These are phyloP conservation scores for Conticribra weissflogii DNA, from an alignment of 108 stramenopile genomes.

Conservation along the genomic window DNA sequence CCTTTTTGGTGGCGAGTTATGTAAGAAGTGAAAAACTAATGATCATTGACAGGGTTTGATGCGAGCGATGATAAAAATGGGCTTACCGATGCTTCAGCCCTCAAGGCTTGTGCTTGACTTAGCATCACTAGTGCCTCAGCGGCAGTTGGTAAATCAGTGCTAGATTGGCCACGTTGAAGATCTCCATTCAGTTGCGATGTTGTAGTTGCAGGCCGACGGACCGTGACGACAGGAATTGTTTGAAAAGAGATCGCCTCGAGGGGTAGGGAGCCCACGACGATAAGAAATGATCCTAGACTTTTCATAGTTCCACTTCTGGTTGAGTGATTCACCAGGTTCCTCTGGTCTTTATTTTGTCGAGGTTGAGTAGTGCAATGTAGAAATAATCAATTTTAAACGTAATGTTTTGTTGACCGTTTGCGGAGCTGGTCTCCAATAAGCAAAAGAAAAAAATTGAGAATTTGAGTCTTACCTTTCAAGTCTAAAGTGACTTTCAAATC, in stretches of 20 bases:
- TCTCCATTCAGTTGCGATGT: neutral
- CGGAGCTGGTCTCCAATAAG: too few relatives aligned
- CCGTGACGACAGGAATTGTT: neutral
- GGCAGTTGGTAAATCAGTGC: neutral
- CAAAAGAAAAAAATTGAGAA: too few relatives aligned
- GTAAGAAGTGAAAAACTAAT: neutral
- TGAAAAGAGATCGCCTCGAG: neutral
- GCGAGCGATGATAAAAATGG: conserved; percentile 14
- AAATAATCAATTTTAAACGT: too few relatives aligned
- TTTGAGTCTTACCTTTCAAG: too few relatives aligned
- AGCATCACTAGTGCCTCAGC: neutral
- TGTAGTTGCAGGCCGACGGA: neutral
- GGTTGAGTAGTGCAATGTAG: too few relatives aligned
- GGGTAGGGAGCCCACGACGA: too few relatives aligned
- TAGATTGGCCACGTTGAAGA: neutral
- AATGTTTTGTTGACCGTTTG: too few relatives aligned
- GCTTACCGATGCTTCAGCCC: neutral
- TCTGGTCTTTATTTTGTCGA: too few relatives aligned
- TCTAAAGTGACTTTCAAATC: too few relatives aligned
- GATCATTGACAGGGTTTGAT: neutral
- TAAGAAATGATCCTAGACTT: too few relatives aligned
- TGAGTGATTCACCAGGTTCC: too few relatives aligned
- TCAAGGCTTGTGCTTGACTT: neutral
- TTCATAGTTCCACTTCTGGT: too few relatives aligned
- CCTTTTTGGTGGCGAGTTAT: neutral